Evolutionary conservation across 371 early-diverging fungal species (phyloP).

Genomic region (Capniomyces stellatus): DNA sequence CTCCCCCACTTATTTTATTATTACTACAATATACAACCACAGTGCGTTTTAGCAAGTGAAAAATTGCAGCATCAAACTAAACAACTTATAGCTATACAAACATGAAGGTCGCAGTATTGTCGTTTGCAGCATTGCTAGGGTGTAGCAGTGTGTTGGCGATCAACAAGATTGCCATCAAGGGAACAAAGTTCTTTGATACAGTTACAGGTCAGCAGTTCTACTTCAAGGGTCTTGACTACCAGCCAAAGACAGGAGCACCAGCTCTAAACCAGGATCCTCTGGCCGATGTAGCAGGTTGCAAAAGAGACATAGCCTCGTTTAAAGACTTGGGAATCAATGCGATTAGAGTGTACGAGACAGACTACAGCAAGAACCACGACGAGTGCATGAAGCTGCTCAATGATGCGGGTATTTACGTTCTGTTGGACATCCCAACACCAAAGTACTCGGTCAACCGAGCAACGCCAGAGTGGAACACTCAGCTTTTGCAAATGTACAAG

Average conservation of each 20-base stretch:
- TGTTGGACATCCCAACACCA: conserved; percentile 47
- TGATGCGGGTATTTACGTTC: conserved; percentile 46
- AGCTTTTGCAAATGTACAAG: conserved; percentile 33
- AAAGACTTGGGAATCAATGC: conserved; percentile 50
- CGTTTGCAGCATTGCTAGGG: background rate
- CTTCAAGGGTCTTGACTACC: conserved; percentile 63
- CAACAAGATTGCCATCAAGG: conserved; percentile 45
- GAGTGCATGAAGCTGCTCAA: conserved; percentile 52
- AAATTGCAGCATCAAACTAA: no score
- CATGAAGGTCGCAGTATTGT: no score
- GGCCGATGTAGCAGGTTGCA: conserved; percentile 37
- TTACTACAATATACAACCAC: no score
- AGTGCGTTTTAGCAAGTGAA: no score
- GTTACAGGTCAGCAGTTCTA: conserved; percentile 53
- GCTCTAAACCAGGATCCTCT: conserved; percentile 36
- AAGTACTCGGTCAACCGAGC: conserved; percentile 42
- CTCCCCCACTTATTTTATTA: no score
- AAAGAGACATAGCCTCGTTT: conserved; percentile 44
- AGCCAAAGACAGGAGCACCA: conserved; percentile 31
- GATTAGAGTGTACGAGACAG: conserved; percentile 61
- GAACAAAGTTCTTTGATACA: conserved; percentile 49
- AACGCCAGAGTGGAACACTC: conserved; percentile 40
- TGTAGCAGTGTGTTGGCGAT: conserved; percentile 4
- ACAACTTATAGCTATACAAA: no score
- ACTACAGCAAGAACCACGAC: conserved; percentile 43